Base-by-base conservation (phyloP, 2,329 filamentous ascomycete genomes). In the Phyllosticta paracitricarpa region DNA sequence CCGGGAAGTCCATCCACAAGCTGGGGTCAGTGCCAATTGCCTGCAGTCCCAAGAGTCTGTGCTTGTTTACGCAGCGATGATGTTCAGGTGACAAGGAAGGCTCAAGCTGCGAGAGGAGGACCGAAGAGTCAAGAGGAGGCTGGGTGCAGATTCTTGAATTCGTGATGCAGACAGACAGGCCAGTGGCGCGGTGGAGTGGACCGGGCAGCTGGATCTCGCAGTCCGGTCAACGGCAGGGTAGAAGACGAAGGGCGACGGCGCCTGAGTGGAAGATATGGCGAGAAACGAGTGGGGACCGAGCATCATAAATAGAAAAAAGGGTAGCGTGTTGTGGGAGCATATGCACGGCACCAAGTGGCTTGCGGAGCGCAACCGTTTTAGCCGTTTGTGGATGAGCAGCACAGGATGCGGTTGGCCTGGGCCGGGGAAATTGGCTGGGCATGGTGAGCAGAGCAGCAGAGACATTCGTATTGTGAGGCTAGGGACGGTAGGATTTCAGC, bases 301-400 rank as follows among this genome's bases (percentile, higher is more conserved):
- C n/a, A 52, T 51, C 33, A 61, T 57, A 61, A 61, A 61, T 61
- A 61, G 60, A 51, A 61, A 51, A 51, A 56, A 17, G 55, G 60
- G 55, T 57, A 57, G 51, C 51, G 22, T 48, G 28, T 61, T 35
- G 54, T 48, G 51, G 59, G 51, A 54, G 48, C 51, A 60, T 52
- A 60, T 60, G 58, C 58, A 60, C 55, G 48, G 25, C 48, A 53
- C 40, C 17, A 51, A 30, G 57, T 58, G 57, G 57, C 57, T 59
- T 59, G 57, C 57, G 51, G 51, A 59, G 52, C 52, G 52, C 25
- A 54, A 54, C 52, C 52, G 25, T 54, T 24, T 28, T 59, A 53
- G 51, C 25, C 57, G 51, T 33, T 40, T n/a, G 40, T 48, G 40
- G 40, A 48, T n/a, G 40, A 48, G 40, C 40, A 48, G 40, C 40